Conservation (phyloP, 2,329 filamentous ascomycete species). For the Madurella fahalii region DNA sequence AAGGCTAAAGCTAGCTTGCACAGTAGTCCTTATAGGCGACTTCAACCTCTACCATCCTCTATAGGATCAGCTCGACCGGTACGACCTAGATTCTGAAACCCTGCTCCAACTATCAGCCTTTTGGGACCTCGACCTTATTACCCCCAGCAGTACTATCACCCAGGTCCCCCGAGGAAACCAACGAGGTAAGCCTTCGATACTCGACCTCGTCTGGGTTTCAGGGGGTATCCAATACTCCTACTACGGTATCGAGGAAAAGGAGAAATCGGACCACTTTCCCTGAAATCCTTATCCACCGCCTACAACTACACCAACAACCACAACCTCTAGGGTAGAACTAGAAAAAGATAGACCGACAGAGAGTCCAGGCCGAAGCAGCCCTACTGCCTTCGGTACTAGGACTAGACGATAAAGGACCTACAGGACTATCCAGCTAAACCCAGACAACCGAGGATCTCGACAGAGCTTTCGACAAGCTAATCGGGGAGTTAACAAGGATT, state of each 20-base stretch:
- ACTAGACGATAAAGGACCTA: too few species aligned
- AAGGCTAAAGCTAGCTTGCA: not conserved
- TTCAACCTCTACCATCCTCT: slow-evolving; percentile 1
- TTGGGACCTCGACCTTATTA: not conserved
- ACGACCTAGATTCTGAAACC: not conserved
- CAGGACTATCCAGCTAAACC: too few species aligned
- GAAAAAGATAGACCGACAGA: too few species aligned
- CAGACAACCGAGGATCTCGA: too few species aligned
- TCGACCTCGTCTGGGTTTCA: not conserved
- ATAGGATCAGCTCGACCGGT: not conserved
- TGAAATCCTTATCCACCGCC: not conserved
- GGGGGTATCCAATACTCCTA: not conserved
- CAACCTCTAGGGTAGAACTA: too few species aligned
- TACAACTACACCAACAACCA: too few species aligned
- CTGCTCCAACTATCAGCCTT: not conserved
- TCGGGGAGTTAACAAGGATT: too few species aligned
- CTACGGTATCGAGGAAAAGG: not conserved
- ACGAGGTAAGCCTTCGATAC: not conserved
- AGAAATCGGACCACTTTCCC: slow-evolving; percentile 5
- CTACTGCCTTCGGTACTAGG: too few species aligned
- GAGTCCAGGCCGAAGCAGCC: too few species aligned
- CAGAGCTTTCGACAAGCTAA: too few species aligned
- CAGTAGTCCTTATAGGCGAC: slow-evolving; percentile 1
- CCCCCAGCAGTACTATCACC: not conserved
- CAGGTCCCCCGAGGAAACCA: not conserved